A percentile compares a stretch with the other conserved stretches of the same genome.
These are phyloP conservation scores for Phytophthora tubulina DNA, from an alignment of 352 stramenopile species.

Conservation along the genomic window DNA sequence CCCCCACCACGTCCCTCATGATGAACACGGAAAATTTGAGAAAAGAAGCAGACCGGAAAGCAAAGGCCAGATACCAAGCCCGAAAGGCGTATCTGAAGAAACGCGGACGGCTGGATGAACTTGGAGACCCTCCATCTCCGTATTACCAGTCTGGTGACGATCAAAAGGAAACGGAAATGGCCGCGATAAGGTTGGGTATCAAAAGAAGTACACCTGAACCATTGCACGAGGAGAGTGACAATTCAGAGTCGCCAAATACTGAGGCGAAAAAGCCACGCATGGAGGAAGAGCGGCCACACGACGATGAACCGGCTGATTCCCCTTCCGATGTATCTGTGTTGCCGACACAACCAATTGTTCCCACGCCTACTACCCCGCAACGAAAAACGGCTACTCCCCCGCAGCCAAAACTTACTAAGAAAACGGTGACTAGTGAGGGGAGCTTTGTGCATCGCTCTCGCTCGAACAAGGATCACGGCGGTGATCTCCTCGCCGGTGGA, in stretches of 20 bases:
- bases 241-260: conserved; percentile 4
- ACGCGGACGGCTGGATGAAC: conserved; percentile 35
- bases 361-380: background rate
- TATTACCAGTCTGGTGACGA: conserved; percentile 3
- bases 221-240: background rate
- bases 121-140: conserved; percentile 14
- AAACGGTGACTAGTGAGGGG: conserved; percentile 6
- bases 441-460: conserved; percentile 30
- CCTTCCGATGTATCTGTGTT: conserved; percentile 25
- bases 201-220: conserved; percentile 22
- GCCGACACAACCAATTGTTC: conserved; percentile 9
- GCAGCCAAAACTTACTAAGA: background rate
- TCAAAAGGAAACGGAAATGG: background rate
- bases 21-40: conserved; percentile 27
- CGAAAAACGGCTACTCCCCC: background rate
- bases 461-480: conserved; percentile 31
- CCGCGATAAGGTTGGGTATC: background rate
- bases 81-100: conserved; percentile 46
- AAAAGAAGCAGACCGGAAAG: conserved; percentile 34
- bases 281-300: conserved; percentile 14
- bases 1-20: conserved; percentile 1
- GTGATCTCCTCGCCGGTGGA: conserved; percentile 43
- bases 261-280: conserved; percentile 28
- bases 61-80: conserved; percentile 35
- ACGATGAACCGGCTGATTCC: conserved; percentile 3